Percentiles rank a stretch among this genome's conserved stretches.
phyloP scores from a whole-genome alignment of 306 rosid species.

The Gleditsia sinensis region DNA sequence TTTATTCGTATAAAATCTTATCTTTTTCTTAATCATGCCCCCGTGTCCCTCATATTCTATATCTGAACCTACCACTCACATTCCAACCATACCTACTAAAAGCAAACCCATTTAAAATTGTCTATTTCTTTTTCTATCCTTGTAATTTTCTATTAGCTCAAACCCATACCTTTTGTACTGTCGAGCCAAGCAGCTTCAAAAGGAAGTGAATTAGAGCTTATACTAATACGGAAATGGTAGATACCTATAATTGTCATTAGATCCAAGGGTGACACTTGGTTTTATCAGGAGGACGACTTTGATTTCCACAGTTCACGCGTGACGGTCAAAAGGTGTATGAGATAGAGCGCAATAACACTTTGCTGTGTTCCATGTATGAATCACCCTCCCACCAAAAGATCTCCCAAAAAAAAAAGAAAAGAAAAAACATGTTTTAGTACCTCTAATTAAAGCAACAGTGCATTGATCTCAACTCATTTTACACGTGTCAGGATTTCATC shows the following conservation, averaged over 20 bases:
- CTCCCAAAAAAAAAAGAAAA: neutral
- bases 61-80: slow-evolving; percentile 44
- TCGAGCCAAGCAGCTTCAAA: slow-evolving; percentile 26
- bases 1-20: too few relatives aligned
- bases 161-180: slow-evolving; percentile 10
- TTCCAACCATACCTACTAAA: slow-evolving; percentile 35
- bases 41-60: slow-evolving; percentile 30
- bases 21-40: slow-evolving; percentile 34
- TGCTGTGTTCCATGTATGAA: slow-evolving; percentile 11
- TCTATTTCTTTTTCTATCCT: neutral
- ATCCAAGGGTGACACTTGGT: slow-evolving; percentile 52
- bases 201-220: neutral
- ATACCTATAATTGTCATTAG: slow-evolving; percentile 48
- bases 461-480: slow-evolving; percentile 1
- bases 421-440: too few relatives aligned
- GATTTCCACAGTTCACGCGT: slow-evolving; percentile 60
- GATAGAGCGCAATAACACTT: slow-evolving; percentile 72
- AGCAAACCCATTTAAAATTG: neutral
- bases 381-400: slow-evolving; percentile 23
- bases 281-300: slow-evolving; percentile 12
- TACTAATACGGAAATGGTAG: slow-evolving; percentile 36
- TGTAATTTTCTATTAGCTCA: slow-evolving; percentile 15
- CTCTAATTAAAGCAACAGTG: slow-evolving; percentile 23
- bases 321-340: slow-evolving; percentile 56
- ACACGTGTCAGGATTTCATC: slow-evolving; percentile 40